phyloP scores from a whole-genome alignment of 129 eudicot genomes.

The Chrysanthemum lavandulifolium region DNA sequence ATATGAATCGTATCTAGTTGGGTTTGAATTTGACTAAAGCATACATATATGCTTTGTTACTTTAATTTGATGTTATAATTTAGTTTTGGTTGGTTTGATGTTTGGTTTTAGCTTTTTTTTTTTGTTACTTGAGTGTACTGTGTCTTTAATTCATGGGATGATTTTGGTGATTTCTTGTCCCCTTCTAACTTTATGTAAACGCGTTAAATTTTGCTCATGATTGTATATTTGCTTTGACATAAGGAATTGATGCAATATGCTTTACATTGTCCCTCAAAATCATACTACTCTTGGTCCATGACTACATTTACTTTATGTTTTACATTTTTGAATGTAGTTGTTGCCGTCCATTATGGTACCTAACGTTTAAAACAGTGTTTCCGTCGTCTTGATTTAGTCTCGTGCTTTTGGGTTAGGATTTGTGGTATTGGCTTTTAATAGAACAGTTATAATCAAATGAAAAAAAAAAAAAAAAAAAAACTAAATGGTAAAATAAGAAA shows the following conservation, averaged over 20 bases:
- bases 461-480: too few relatives aligned
- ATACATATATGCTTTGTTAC: constrained; percentile 21
- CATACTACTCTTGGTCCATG: background rate
- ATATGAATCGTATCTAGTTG: constrained; percentile 6
- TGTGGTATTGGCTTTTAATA: too few relatives aligned
- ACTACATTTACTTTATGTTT: background rate
- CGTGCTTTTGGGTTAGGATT: too few relatives aligned
- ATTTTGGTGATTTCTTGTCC: constrained; percentile 38
- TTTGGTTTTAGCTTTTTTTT: constrained; percentile 6
- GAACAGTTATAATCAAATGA: too few relatives aligned
- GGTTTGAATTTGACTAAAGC: constrained; percentile 26
- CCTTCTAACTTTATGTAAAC: constrained; percentile 34
- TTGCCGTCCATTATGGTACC: background rate
- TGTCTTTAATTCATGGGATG: constrained; percentile 30
- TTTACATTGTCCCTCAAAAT: background rate
- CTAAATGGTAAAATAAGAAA: too few relatives aligned
- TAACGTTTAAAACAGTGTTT: too few relatives aligned
- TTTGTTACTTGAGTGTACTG: constrained; percentile 22
- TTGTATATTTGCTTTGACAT: constrained; percentile 16
- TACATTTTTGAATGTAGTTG: background rate
- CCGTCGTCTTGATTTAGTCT: too few relatives aligned
- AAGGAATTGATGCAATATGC: constrained; percentile 16
- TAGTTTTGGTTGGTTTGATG: constrained; percentile 33
- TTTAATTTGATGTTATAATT: constrained; percentile 24
- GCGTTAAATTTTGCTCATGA: constrained; percentile 27